Conservation (phyloP, 345 rosid genomes). For the Brassica rapa region DNA sequence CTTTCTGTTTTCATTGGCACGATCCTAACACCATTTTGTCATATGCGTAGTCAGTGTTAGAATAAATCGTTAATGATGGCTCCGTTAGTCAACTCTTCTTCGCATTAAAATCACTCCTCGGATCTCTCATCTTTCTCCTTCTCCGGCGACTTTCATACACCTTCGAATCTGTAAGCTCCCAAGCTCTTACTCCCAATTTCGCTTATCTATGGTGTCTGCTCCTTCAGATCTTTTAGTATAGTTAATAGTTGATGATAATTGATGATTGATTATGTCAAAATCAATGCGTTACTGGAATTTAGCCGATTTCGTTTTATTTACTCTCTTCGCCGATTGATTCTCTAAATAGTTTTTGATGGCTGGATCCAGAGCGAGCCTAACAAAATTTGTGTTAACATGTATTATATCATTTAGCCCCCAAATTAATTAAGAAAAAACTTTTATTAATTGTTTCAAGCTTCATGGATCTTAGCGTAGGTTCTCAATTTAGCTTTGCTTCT, state of each 20-base stretch:
- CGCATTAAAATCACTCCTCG: conserved; percentile 12
- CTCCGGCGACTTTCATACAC: conserved; percentile 19
- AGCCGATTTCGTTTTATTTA: not conserved
- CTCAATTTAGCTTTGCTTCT: conserved; percentile 14
- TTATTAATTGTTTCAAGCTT: too few species aligned
- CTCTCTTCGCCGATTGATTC: not conserved
- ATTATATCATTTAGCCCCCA: too few species aligned
- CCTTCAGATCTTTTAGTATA: conserved; percentile 3
- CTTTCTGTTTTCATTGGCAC: conserved; percentile 19
- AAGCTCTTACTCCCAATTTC: not conserved
- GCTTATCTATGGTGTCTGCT: conserved; percentile 1
- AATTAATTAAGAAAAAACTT: too few species aligned
- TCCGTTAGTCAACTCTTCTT: conserved; percentile 30
- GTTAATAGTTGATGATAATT: too few species aligned
- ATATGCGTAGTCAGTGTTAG: not conserved
- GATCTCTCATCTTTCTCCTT: not conserved
- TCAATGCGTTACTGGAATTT: too few species aligned
- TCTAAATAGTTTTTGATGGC: not conserved
- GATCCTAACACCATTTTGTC: conserved; percentile 31
- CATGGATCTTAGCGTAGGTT: too few species aligned
- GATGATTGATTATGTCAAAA: too few species aligned
- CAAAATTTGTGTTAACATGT: too few species aligned
- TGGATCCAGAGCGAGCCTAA: not conserved
- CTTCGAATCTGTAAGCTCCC: conserved; percentile 26
- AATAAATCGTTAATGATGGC: conserved; percentile 14